phyloP scores from a whole-genome alignment of 2,329 filamentous ascomycete species.

The Didymella arachidicola region DNA sequence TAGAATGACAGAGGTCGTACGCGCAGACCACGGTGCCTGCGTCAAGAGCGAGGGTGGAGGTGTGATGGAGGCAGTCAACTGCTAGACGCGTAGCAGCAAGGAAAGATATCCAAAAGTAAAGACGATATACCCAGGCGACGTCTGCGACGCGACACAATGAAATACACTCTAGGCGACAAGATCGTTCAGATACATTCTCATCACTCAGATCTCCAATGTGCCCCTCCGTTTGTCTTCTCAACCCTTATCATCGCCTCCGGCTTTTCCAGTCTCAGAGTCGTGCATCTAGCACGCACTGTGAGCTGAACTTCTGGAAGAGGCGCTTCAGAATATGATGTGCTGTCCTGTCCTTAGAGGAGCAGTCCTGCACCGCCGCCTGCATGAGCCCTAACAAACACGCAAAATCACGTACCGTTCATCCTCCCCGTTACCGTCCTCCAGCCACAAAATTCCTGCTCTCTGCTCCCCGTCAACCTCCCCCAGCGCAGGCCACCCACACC shows the following conservation, averaged over 20 bases:
- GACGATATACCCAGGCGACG: constrained; percentile 14
- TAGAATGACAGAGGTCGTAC: constrained; percentile 32
- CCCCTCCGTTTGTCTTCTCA: not conserved
- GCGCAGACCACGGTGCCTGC: constrained; percentile 50
- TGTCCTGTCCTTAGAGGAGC: constrained; percentile 1
- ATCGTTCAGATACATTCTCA: not conserved
- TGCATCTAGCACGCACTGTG: too few species aligned
- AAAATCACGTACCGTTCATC: not conserved
- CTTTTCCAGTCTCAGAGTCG: not conserved
- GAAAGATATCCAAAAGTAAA: not conserved
- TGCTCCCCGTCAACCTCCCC: not conserved
- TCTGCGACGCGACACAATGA: constrained; percentile 12
- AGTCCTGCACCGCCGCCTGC: not conserved
- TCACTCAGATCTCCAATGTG: not conserved
- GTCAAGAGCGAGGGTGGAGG: constrained; percentile 33
- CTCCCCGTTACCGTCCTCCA: not conserved
- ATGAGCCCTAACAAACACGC: not conserved
- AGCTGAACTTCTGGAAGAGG: too few species aligned
- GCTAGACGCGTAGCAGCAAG: constrained; percentile 19
- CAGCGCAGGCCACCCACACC: constrained; percentile 4
- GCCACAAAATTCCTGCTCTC: not conserved
- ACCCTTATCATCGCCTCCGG: not conserved
- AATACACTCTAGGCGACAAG: not conserved
- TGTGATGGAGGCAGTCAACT: constrained; percentile 35
- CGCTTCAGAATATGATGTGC: too few species aligned